Base-by-base conservation (phyloP, 768 basidiomycete genomes). In the Mycena leptocephala region DNA sequence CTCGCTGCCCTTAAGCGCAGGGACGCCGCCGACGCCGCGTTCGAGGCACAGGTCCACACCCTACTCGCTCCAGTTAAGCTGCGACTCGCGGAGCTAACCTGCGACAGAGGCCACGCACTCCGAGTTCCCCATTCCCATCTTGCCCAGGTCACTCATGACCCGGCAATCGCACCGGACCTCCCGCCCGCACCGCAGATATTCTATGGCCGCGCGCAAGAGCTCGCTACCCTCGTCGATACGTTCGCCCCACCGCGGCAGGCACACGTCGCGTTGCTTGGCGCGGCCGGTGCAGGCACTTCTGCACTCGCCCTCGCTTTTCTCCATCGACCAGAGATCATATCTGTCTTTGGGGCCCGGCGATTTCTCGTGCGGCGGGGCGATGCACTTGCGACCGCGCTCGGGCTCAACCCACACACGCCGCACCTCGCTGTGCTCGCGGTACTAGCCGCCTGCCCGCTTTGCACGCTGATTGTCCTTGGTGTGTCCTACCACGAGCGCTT, bases 131-230 rank as follows among this genome's bases (percentile, higher is more conserved):
- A 9, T 1, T 61, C 70, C 62, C 64, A 51, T 55, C 2, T n/a
- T 37, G 14, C 64, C 41, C 43, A 70, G 75, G 33, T 3, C 14
- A 22, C 66, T 24, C 58, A 43, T 48, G 66, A 62, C 32, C 20
- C 9, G 4, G 48, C n/a, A 7, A 26, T 30, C 7, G 18, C 41
- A 16, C 33, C 69, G 66, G 74, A 73, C 35, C 70, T 78, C 58
- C 74, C 77, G 1, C 74, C 71, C 10, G 28, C 71, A 5, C 77
- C 74, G 2, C 70, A 78, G 28, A 58, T 76, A 28, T 78, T 78
- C 55, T 70, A 65, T n/a, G 77, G 77, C 16, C 74, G 77, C 18
- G 62, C 72, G 6, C 59, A 28, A 0, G 74, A 78, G 43, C 61
- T 76, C 9, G 28, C 39, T 16, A 11, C 55, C 11, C 70, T 78